Base-by-base conservation (phyloP, 1,284 basidiomycete genomes). In the Abortiporus biennis region DNA sequence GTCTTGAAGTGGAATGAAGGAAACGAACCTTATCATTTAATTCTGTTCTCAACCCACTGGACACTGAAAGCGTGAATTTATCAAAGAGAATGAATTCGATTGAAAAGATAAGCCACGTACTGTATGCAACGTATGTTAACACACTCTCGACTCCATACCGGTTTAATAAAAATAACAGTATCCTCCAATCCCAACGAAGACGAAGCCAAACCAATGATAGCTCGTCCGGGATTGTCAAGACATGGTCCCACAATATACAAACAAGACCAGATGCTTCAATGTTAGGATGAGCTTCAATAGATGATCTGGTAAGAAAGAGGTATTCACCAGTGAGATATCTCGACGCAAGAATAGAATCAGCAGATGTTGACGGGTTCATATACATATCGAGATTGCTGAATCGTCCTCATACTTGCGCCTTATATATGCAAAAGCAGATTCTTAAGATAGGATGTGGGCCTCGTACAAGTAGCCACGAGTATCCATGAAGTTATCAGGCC, bases 61-160 rank as follows among this genome's bases (percentile, higher is more conserved):
- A 30, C 13, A 46, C 45, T 46, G 23, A 9, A 6, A 9, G 27
- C 27, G n/a, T 29, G 27, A 29, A n/a, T 9, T 29, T 8, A 29
- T 29, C n/a, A n/a, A n/a, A n/a, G n/a, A n/a, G n/a, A n/a, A n/a
- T n/a, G n/a, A 29, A 8, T 29, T n/a, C 27, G 5, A n/a, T 19
- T 4, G 9, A 25, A 16, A 31, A n/a, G n/a, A n/a, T n/a, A n/a
- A n/a, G 3, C 4, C 8, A 38, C 45, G 38, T 22, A 46, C 45
- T 39, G 32, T 43, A 46, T 5, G 41, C 34, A 17, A 36, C 21
- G 25, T 43, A 46, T 13, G 38, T 4, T 3, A 46, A 40, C 13
- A 6, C 21, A 16, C 16, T 37, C 21, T 46, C 45, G 6, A 36
- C 36, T 6, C 36, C 37, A 31, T 43, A 46, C 6, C 45, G 45